Percentiles rank a stretch among this genome's conserved stretches.
These are phyloP conservation scores for Fagus sylvatica DNA, from an alignment of 306 rosid genomes.

Conservation along the genomic window DNA sequence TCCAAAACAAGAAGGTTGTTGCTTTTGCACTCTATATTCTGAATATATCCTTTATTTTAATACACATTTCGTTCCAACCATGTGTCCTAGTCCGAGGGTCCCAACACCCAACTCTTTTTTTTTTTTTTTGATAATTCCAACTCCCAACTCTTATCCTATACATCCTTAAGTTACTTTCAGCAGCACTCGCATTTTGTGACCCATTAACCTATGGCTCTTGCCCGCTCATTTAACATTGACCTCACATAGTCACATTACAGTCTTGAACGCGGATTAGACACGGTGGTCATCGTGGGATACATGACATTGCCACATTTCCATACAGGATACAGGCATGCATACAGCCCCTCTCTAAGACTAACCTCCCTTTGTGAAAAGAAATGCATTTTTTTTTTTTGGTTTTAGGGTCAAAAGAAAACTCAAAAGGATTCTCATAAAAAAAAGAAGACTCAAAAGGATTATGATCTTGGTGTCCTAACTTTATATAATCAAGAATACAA, in stretches of 20 bases:
- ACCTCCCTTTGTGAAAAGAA: neutral
- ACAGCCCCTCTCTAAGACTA: neutral
- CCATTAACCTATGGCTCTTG: neutral
- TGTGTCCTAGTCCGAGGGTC: too few relatives aligned
- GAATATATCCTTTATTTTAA: too few relatives aligned
- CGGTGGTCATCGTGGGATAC: conserved; percentile 22
- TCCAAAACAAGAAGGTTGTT: too few relatives aligned
- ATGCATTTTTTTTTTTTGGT: neutral
- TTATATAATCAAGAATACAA: neutral
- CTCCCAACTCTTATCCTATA: neutral
- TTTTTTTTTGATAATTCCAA: neutral
- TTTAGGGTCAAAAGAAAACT: neutral
- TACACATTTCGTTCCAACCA: too few relatives aligned
- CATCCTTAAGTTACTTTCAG: neutral
- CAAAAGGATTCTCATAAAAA: too few relatives aligned
- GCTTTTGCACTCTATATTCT: too few relatives aligned
- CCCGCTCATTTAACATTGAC: conserved; percentile 2
- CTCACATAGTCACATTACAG: neutral
- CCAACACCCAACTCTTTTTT: too few relatives aligned
- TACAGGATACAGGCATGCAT: neutral
- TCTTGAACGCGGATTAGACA: conserved; percentile 13
- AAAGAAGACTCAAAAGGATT: too few relatives aligned
- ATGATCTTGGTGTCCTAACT: neutral
- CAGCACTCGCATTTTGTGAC: neutral
- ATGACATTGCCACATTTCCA: conserved; percentile 1